These are phyloP conservation scores for Erythrophleum ivorense DNA, from an alignment of 331 rosid species.

Conservation along the genomic window DNA sequence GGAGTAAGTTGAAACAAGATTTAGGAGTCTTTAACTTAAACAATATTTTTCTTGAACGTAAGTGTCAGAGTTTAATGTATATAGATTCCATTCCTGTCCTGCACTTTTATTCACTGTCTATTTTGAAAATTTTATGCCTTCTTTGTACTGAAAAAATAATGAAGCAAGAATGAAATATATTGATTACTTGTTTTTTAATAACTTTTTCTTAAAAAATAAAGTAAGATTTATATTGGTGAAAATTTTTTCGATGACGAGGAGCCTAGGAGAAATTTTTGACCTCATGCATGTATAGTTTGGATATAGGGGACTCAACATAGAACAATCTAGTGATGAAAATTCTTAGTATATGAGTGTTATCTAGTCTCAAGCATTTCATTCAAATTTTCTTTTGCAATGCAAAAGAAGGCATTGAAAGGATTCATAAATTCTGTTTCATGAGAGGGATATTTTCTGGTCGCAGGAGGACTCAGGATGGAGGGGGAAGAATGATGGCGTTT, in stretches of 20 bases:
- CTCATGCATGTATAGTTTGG: no score
- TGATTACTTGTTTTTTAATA: no score
- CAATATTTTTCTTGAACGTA: background rate
- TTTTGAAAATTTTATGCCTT: background rate
- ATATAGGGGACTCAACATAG: no score
- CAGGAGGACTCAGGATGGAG: conserved; percentile 56
- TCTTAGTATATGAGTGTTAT: no score
- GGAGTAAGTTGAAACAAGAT: background rate
- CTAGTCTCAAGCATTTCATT: no score
- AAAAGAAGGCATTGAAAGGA: conserved; percentile 54
- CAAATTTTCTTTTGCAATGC: background rate
- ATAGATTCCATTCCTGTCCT: background rate
- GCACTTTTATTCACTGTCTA: background rate
- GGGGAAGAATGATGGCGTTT: conserved; percentile 61
- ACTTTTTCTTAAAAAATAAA: no score
- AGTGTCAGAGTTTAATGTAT: background rate
- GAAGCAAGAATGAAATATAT: no score
- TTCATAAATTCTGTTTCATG: conserved; percentile 44
- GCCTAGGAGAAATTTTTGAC: no score
- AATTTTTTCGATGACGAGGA: no score
- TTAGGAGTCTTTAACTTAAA: background rate
- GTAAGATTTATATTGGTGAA: no score
- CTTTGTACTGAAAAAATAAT: no score
- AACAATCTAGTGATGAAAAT: no score
- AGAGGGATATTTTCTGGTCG: conserved; percentile 49